Percentiles rank a stretch among this genome's conserved stretches.
phyloP scores from a whole-genome alignment of 805 yeast genomes.

The Teunomyces kruisii region DNA sequence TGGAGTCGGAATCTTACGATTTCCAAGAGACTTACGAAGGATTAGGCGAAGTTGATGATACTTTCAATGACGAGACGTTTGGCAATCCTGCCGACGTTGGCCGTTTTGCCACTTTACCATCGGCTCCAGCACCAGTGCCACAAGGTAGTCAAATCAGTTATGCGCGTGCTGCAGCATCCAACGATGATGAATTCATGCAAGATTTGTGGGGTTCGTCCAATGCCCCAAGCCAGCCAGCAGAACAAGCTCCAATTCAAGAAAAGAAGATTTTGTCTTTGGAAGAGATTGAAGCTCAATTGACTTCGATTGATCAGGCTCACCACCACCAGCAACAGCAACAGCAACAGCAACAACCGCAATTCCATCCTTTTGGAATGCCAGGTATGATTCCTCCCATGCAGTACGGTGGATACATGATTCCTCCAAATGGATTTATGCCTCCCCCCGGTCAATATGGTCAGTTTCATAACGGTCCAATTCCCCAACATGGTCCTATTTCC shows the following conservation, averaged over 20 bases:
- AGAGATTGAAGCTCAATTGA: conserved; percentile 79
- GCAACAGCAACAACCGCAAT: conserved; percentile 33
- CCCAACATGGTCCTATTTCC: conserved; percentile 17
- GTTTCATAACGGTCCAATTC: conserved; percentile 26
- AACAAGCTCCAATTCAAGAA: conserved; percentile 39
- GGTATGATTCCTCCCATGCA: conserved; percentile 33
- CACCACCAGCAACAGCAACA: conserved; percentile 20
- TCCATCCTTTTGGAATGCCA: conserved; percentile 36
- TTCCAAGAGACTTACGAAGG: conserved; percentile 86
- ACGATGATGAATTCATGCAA: conserved; percentile 46
- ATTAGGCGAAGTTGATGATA: conserved; percentile 78
- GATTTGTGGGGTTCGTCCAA: conserved; percentile 44
- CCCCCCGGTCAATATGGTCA: conserved; percentile 37
- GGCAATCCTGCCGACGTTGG: conserved; percentile 58
- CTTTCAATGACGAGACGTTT: conserved; percentile 77
- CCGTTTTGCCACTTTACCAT: not conserved
- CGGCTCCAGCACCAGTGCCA: conserved; percentile 10
- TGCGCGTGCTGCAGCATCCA: conserved; percentile 41
- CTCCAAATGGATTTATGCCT: conserved; percentile 37
- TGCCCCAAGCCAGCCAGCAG: conserved; percentile 20
- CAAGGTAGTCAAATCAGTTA: conserved; percentile 37
- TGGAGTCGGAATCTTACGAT: conserved; percentile 43
- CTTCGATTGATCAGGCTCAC: conserved; percentile 41
- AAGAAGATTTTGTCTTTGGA: conserved; percentile 68
- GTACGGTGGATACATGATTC: conserved; percentile 42